Evolutionary conservation across 1,139 yeast genomes (phyloP).

Genomic region (Debaryomyces psychrophilus): DNA sequence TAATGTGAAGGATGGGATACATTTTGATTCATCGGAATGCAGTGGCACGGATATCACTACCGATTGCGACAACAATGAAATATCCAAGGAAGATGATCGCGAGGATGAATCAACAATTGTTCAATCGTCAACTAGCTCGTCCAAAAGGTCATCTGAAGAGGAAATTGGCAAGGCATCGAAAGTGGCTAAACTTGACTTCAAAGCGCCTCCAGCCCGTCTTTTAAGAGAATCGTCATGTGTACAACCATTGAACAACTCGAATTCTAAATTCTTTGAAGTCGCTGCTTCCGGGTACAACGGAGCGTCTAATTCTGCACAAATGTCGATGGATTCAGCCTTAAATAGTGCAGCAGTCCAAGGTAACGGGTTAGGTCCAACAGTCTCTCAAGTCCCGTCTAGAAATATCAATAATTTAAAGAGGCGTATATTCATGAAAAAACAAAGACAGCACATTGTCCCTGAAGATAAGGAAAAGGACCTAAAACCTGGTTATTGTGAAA

Average conservation of each 20-base stretch:
- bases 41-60: conserved; percentile 34
- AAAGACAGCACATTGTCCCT: conserved; percentile 32
- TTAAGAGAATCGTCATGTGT: conserved; percentile 36
- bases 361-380: conserved; percentile 71
- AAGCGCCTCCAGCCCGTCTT: conserved; percentile 30
- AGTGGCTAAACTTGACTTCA: conserved; percentile 19
- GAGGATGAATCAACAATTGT: conserved; percentile 19
- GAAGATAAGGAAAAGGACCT: conserved; percentile 56
- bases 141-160: conserved; percentile 17
- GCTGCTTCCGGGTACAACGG: conserved; percentile 82
- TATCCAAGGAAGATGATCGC: conserved; percentile 23
- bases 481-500: conserved; percentile 85
- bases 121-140: conserved; percentile 19
- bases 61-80: conserved; percentile 18
- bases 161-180: conserved; percentile 10
- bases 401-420: conserved; percentile 64
- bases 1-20: conserved; percentile 28
- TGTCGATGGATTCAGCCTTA: conserved; percentile 49
- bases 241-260: conserved; percentile 31
- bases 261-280: conserved; percentile 59
- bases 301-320: conserved; percentile 51
- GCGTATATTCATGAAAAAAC: conserved; percentile 48
- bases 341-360: conserved; percentile 47
- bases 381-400: conserved; percentile 69
- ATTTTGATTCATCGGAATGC: conserved; percentile 21